Conservation (phyloP, 768 basidiomycete species). For the Amanita rimosa region DNA sequence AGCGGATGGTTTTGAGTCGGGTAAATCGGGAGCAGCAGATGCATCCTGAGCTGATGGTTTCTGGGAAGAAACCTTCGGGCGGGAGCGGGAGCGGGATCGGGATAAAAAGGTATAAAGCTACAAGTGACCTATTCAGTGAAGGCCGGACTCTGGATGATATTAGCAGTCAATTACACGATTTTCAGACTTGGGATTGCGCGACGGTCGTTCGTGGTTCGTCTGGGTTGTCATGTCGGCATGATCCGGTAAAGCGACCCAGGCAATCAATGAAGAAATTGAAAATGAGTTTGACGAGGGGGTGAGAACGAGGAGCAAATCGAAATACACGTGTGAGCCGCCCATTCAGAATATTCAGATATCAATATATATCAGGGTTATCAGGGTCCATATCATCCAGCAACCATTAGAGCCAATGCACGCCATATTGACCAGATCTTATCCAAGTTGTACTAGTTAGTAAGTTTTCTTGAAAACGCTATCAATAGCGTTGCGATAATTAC, state of each 20-base stretch:
- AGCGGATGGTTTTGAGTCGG: slow-evolving; percentile 33
- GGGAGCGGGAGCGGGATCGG: slow-evolving; percentile 52
- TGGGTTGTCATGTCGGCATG: slow-evolving; percentile 20
- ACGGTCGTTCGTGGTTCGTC: slow-evolving; percentile 25
- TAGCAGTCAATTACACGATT: slow-evolving; percentile 31
- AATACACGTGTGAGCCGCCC: slow-evolving; percentile 41
- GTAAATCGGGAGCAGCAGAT: slow-evolving; percentile 5
- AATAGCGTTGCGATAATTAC: too few relatives aligned
- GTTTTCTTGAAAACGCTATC: too few relatives aligned
- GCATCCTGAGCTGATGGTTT: slow-evolving; percentile 12
- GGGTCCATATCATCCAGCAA: too few relatives aligned
- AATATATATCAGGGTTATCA: background rate
- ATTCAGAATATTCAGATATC: too few relatives aligned
- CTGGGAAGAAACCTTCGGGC: slow-evolving; percentile 22
- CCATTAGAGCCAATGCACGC: too few relatives aligned
- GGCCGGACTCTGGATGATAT: slow-evolving; percentile 7
- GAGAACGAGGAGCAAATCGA: slow-evolving; percentile 23
- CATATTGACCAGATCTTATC: too few relatives aligned
- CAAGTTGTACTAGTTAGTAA: too few relatives aligned
- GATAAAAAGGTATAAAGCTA: slow-evolving; percentile 55
- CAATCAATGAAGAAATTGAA: background rate
- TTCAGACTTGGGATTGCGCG: slow-evolving; percentile 30
- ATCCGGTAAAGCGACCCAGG: slow-evolving; percentile 12
- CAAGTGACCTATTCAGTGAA: background rate
- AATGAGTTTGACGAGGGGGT: slow-evolving; percentile 14